These are phyloP conservation scores for Bromus sterilis DNA, from an alignment of 176 grass and related monocot species.

Conservation along the genomic window DNA sequence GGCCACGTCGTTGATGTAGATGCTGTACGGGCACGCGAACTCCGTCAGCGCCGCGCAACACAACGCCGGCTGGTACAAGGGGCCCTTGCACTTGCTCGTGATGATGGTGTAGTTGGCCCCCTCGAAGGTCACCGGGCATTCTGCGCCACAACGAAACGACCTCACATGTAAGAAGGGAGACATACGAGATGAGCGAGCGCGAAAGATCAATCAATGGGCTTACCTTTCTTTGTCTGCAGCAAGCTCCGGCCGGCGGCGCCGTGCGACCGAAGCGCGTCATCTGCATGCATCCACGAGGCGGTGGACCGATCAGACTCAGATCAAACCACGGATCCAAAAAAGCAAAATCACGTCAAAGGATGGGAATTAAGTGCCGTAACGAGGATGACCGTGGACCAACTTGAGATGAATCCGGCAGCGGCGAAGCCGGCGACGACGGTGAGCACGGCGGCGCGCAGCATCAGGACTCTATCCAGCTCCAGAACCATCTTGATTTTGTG, in stretches of 20 bases:
- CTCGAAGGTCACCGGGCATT: slow-evolving; percentile 68
- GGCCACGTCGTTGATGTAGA: slow-evolving; percentile 46
- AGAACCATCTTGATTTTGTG: slow-evolving; percentile 29
- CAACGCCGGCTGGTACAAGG: slow-evolving; percentile 31
- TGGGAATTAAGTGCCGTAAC: neutral
- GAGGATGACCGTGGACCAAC: slow-evolving; percentile 23
- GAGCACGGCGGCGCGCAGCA: slow-evolving; percentile 29
- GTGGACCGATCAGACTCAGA: neutral
- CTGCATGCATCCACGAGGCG: slow-evolving; percentile 41
- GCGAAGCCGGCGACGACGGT: slow-evolving; percentile 20
- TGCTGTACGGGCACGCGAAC: slow-evolving; percentile 56
- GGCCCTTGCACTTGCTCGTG: slow-evolving; percentile 69
- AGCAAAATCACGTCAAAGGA: neutral
- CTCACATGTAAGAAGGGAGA: no score
- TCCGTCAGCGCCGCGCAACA: slow-evolving; percentile 57
- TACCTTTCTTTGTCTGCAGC: slow-evolving; percentile 54
- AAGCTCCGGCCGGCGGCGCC: slow-evolving; percentile 50
- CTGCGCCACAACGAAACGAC: no score
- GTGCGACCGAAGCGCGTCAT: slow-evolving; percentile 36
- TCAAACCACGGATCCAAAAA: neutral
- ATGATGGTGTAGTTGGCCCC: slow-evolving; percentile 61
- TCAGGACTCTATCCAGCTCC: slow-evolving; percentile 15
- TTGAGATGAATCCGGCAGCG: slow-evolving; percentile 46
- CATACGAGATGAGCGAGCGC: neutral
- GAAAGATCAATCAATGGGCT: neutral